Evolutionary conservation across 2,329 filamentous ascomycete species (phyloP).

Genomic region (Graphiopsis chlorocephala): DNA sequence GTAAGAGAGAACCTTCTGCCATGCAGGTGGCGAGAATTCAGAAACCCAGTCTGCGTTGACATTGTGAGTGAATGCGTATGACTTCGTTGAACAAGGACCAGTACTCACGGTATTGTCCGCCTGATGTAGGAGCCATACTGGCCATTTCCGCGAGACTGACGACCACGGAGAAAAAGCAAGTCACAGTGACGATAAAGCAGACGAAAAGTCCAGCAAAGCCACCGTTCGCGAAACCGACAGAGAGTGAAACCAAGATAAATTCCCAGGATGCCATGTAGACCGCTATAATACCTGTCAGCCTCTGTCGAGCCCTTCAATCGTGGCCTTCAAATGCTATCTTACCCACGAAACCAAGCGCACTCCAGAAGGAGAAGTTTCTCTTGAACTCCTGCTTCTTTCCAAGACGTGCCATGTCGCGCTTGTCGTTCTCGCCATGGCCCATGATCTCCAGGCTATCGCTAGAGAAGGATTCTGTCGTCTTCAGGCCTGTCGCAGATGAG

Average conservation of each 20-base stretch:
- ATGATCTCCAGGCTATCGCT: neutral
- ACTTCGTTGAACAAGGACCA: neutral
- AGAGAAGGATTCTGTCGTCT: neutral
- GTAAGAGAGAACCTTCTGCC: constrained; percentile 28
- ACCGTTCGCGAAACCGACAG: constrained; percentile 32
- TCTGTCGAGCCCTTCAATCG: neutral
- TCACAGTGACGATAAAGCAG: constrained; percentile 32
- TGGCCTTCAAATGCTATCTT: neutral
- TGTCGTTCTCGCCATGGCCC: constrained; percentile 9
- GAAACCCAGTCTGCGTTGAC: constrained; percentile 28
- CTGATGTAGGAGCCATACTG: constrained; percentile 34
- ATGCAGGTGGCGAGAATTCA: constrained; percentile 34
- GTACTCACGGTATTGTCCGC: constrained; percentile 27
- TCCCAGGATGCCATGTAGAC: constrained; percentile 34
- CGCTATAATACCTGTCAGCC: constrained; percentile 3
- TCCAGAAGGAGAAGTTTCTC: constrained; percentile 30
- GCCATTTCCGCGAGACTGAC: constrained; percentile 34
- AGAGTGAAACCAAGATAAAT: constrained; percentile 31
- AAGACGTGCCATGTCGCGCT: constrained; percentile 30
- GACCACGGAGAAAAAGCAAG: constrained; percentile 30
- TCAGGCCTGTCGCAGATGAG: neutral
- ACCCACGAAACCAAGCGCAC: constrained; percentile 32
- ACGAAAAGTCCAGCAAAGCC: constrained; percentile 34
- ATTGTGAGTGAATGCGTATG: neutral
- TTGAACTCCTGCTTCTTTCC: constrained; percentile 31